phyloP scores from a whole-genome alignment of 177 flowering plant genomes.

The Viscum album region DNA sequence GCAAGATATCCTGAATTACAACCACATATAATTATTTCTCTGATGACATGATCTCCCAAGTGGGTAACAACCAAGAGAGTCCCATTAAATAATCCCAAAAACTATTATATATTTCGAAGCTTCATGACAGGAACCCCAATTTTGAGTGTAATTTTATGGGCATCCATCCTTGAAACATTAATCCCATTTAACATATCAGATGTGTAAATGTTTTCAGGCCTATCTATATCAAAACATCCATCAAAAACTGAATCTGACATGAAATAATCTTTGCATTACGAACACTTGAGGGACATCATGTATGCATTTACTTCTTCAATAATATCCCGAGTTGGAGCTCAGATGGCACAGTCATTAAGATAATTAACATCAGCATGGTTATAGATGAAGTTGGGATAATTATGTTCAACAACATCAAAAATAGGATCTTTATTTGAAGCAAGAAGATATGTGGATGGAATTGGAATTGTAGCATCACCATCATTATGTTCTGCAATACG shows the following conservation, averaged over 20 bases:
- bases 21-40: not conserved
- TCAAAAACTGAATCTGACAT: too few species aligned
- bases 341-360: slow-evolving; percentile 4
- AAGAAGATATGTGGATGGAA: not conserved
- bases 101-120: not conserved
- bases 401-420: not conserved
- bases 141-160: not conserved
- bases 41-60: not conserved
- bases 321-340: not conserved
- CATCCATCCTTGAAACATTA: not conserved
- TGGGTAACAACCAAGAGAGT: slow-evolving; percentile 5
- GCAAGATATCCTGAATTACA: not conserved
- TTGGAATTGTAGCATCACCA: not conserved
- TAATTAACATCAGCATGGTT: not conserved
- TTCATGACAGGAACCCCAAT: slow-evolving; percentile 6
- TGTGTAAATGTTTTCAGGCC: too few species aligned
- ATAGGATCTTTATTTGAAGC: not conserved
- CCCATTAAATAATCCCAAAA: slow-evolving; percentile 5
- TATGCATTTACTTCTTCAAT: slow-evolving; percentile 4
- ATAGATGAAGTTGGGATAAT: not conserved
- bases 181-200: not conserved
- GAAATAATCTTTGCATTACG: not conserved
- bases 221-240: too few species aligned
- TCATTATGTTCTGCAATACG: not conserved
- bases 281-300: too few species aligned